Percentiles rank a stretch among this genome's conserved stretches.
These are phyloP conservation scores for Silene noctiflora DNA, from an alignment of 179 eudicot genomes.

Conservation along the genomic window DNA sequence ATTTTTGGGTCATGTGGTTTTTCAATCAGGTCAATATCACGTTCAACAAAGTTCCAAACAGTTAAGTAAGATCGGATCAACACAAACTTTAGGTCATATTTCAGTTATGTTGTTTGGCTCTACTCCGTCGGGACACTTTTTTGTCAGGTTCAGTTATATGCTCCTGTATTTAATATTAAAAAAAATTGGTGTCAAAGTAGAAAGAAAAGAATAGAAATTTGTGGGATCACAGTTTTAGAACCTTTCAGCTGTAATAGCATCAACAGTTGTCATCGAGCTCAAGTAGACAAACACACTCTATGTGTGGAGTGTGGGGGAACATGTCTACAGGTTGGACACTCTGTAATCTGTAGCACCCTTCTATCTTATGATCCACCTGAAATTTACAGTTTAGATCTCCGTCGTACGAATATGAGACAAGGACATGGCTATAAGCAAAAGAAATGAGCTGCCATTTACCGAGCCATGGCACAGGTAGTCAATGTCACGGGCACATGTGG, in stretches of 20 bases:
- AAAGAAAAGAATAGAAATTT: background rate
- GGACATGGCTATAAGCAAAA: background rate
- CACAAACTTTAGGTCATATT: background rate
- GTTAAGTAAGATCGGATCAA: background rate
- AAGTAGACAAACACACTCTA: constrained; percentile 87
- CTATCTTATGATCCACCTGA: constrained; percentile 65
- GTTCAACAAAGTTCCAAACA: background rate
- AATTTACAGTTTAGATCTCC: background rate
- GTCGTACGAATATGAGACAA: background rate
- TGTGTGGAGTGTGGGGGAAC: constrained; percentile 99
- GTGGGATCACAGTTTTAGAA: background rate
- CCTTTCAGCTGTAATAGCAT: constrained; percentile 8
- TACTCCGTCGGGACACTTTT: background rate
- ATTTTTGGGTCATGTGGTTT: background rate
- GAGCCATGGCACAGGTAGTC: constrained; percentile 93
- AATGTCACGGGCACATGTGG: constrained; percentile 95
- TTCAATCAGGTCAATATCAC: too few species aligned
- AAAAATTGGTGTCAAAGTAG: background rate
- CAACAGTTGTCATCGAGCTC: constrained; percentile 43
- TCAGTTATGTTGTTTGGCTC: background rate
- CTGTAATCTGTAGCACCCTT: constrained; percentile 66
- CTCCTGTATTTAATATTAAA: background rate
- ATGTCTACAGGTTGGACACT: constrained; percentile 87
- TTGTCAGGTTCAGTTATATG: background rate
- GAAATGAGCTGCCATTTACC: constrained; percentile 34